phyloP scores from a whole-genome alignment of 495 filamentous ascomycete species.

The Penicillium desertorum region DNA sequence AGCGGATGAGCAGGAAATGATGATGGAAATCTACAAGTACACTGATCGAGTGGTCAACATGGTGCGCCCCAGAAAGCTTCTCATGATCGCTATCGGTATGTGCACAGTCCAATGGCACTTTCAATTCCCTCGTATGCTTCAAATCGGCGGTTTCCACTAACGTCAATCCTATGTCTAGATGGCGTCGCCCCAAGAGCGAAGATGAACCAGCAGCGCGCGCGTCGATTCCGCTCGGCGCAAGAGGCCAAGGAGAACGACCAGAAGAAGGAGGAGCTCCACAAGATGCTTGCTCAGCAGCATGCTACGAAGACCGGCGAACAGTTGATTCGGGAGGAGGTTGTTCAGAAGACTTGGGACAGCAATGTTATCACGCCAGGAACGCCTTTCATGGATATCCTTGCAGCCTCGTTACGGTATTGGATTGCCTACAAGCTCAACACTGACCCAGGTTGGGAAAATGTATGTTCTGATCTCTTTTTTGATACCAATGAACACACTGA shows the following conservation, averaged over 20 bases:
- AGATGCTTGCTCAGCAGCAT: conserved; percentile 70
- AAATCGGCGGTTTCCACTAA: conserved; percentile 7
- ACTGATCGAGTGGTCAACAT: conserved; percentile 98
- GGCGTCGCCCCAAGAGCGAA: conserved; percentile 93
- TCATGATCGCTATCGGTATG: conserved; percentile 97
- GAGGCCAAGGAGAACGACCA: conserved; percentile 93
- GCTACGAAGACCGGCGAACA: conserved; percentile 56
- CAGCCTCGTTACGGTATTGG: conserved; percentile 91
- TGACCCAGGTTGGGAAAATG: conserved; percentile 61
- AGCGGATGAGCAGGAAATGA: conserved; percentile 97
- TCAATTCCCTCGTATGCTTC: conserved; percentile 8
- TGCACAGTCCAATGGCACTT: conserved; percentile 19
- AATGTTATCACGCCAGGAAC: conserved; percentile 98
- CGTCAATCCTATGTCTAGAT: conserved; percentile 51
- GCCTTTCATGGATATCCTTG: conserved; percentile 97
- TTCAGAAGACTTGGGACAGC: conserved; percentile 93
- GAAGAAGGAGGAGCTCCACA: conserved; percentile 81
- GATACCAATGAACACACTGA: conserved; percentile 23
- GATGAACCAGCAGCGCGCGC: conserved; percentile 95
- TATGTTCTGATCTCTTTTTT: conserved; percentile 4
- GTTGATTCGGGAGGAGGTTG: conserved; percentile 59
- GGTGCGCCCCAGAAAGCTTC: conserved; percentile 89
- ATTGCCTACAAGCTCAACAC: conserved; percentile 94
- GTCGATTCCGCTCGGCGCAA: conserved; percentile 87
- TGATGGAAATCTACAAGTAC: conserved; percentile 95